A percentile compares a stretch with the other conserved stretches of the same genome.
Evolutionary conservation across 495 filamentous ascomycete species (phyloP).

Genomic region (Tetracladium marchalianum): DNA sequence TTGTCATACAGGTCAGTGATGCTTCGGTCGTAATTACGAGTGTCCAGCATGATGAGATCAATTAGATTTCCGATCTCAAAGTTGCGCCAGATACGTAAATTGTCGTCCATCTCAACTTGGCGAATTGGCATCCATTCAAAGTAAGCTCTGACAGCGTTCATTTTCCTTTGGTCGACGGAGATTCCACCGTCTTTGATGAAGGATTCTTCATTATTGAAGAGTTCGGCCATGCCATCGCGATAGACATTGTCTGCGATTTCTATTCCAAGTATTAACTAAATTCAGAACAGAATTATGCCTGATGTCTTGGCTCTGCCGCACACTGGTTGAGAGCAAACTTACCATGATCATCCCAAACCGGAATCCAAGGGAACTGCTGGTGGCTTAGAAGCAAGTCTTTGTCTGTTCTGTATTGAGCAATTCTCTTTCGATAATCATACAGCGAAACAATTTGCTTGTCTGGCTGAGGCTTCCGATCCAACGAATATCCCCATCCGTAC

Average conservation of each 20-base stretch:
- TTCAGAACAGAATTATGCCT: not conserved
- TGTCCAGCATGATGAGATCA: constrained; percentile 59
- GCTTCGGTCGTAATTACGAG: constrained; percentile 54
- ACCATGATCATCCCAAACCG: constrained; percentile 63
- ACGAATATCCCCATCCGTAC: constrained; percentile 41
- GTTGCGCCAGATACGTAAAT: constrained; percentile 55
- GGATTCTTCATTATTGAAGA: constrained; percentile 52
- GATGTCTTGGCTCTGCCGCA: not conserved
- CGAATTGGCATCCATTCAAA: constrained; percentile 59
- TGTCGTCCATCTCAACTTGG: constrained; percentile 61
- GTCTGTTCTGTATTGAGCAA: constrained; percentile 54
- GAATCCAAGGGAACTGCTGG: constrained; percentile 55
- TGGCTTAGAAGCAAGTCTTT: constrained; percentile 47
- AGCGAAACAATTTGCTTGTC: constrained; percentile 29
- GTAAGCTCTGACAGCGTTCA: constrained; percentile 61
- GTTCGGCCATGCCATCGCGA: constrained; percentile 37
- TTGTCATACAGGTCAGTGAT: constrained; percentile 43
- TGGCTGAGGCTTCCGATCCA: constrained; percentile 40
- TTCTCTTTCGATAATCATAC: constrained; percentile 51
- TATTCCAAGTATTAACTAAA: constrained; percentile 4
- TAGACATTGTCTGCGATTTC: constrained; percentile 59
- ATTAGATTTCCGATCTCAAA: constrained; percentile 56
- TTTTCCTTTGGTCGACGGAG: constrained; percentile 53
- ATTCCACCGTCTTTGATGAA: constrained; percentile 50
- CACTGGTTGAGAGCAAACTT: not conserved